Base-by-base conservation (phyloP, 805 yeast species). In the Wickerhamiella azymoides region DNA sequence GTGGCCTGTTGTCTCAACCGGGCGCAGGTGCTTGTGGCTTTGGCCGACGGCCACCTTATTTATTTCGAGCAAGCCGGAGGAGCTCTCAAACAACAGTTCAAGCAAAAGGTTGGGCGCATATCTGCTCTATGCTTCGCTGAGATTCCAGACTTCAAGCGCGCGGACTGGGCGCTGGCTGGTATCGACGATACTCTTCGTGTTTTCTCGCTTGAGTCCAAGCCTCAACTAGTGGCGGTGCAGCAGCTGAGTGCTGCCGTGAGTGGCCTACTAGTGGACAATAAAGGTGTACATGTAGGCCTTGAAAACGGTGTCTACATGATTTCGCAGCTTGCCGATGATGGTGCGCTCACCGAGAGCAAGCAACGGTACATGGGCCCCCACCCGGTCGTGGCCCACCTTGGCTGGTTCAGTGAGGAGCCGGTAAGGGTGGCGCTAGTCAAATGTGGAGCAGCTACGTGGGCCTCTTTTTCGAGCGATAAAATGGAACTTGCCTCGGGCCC, bases 31-130 rank as follows among this genome's bases (percentile, higher is more conserved):
- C 76, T 73, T 0, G 54, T 89, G 4, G 85, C 79, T 0, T 62
- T 92, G 3, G 78, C 92, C 2, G 83, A 79, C 55, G 69, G 77
- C 46, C 88, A 82, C 47, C 54, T 89, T 3, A 79, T 80, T 2
- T 89, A 89, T 61, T 89, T 92, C 60, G 96, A 89, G 60, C 65
- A 78, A 25, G 84, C 76, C 51, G 71, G 79, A 52, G 71, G 76
- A 40, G 64, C 92, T 41, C 71, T 77, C 28, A 96, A 89, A 57
- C 80, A 77, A 54, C 77, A 76, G 45, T 79, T 76, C 36, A 65
- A 76, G 11, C 64, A 74, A 26, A 80, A 77, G 47, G 41, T 78
- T 6, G 75, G 73, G 2, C 62, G 67, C 39, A 53, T 72, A 1
- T 3, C 33, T 6, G 11, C 14, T 30, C 16, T 30, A 16, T 13